Evolutionary conservation across 345 rosid species (phyloP).

Genomic region (Moricandia moricandioides): DNA sequence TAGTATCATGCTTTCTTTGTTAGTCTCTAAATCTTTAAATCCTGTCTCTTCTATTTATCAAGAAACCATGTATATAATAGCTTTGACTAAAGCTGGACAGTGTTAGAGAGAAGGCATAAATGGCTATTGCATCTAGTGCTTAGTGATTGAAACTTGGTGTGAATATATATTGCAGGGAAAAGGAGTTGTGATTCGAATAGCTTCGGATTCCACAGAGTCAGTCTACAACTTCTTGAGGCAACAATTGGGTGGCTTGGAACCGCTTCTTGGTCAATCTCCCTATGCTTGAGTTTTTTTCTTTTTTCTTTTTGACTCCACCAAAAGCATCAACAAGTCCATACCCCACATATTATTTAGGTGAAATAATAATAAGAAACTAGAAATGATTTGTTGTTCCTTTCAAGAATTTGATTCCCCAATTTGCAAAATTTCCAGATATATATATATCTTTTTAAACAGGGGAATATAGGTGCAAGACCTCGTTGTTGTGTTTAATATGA

Average conservation of each 20-base stretch:
- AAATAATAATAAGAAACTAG: background rate
- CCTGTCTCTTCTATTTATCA: background rate
- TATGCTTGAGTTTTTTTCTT: slow-evolving; percentile 38
- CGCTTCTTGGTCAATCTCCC: slow-evolving; percentile 67
- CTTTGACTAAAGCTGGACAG: background rate
- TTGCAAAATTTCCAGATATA: too few relatives aligned
- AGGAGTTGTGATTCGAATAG: slow-evolving; percentile 70
- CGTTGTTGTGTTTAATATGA: too few relatives aligned
- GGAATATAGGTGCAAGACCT: too few relatives aligned
- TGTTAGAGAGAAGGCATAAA: background rate
- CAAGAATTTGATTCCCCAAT: too few relatives aligned
- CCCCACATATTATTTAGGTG: background rate
- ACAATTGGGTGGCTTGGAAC: slow-evolving; percentile 58
- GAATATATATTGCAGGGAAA: slow-evolving; percentile 48
- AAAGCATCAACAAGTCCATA: background rate
- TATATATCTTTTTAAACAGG: too few relatives aligned
- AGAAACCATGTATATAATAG: background rate
- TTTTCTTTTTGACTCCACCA: background rate
- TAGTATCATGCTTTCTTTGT: background rate
- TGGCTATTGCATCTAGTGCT: background rate
- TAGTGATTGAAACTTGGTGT: slow-evolving; percentile 1
- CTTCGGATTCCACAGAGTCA: slow-evolving; percentile 77
- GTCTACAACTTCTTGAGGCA: slow-evolving; percentile 71
- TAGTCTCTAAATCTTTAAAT: background rate
- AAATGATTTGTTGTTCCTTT: too few relatives aligned